Evolutionary conservation across 257 asterid genomes (phyloP).

Genomic region (Ilex asprella): DNA sequence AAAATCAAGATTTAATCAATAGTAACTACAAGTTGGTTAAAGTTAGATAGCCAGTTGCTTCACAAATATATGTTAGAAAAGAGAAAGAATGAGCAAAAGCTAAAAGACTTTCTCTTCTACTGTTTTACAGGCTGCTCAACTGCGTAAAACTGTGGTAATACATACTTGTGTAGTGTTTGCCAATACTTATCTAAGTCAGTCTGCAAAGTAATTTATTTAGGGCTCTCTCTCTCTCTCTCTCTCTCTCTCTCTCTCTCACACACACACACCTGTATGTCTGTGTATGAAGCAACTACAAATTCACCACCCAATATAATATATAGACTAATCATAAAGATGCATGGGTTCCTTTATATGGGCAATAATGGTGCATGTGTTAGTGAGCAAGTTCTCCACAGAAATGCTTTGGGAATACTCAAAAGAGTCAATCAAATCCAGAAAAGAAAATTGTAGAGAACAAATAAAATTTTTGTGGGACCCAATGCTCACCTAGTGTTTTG

Average conservation of each 20-base stretch:
- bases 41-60: no score
- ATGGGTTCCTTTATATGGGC: constrained; percentile 30
- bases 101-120: no score
- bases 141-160: no score
- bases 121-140: no score
- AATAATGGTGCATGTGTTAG: constrained; percentile 46
- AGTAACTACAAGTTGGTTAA: no score
- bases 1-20: no score
- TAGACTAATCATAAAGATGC: constrained; percentile 23
- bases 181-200: no score
- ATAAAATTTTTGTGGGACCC: constrained; percentile 16
- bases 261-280: no score
- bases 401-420: constrained; percentile 44
- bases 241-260: background rate
- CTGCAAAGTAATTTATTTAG: background rate
- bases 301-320: constrained; percentile 4
- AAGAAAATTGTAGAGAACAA: constrained; percentile 2
- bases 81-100: no score
- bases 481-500: constrained; percentile 6
- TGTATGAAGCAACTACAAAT: no score
- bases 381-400: constrained; percentile 31
- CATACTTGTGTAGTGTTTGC: no score
- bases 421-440: constrained; percentile 8
- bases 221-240: background rate
- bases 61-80: no score